Evolutionary conservation across 371 early-diverging fungal genomes (phyloP).

Genomic region (Smittium mucronatum): DNA sequence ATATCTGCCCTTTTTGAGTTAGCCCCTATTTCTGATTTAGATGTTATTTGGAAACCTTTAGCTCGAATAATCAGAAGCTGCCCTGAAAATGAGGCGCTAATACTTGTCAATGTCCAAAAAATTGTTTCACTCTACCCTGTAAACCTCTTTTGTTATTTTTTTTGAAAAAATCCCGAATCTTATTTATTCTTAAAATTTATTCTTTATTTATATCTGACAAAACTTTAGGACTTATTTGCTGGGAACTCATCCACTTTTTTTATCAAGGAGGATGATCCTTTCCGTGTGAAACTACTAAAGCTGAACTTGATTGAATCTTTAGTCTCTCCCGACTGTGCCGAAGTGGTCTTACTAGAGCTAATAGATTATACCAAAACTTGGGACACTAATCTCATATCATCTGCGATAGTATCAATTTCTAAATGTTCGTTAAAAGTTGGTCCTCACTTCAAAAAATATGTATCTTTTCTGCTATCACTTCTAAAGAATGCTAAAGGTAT

Average conservation of each 20-base stretch:
- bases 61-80: constrained; percentile 57
- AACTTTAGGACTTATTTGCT: neutral
- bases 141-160: constrained; percentile 43
- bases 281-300: constrained; percentile 64
- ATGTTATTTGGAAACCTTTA: constrained; percentile 54
- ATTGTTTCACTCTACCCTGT: constrained; percentile 58
- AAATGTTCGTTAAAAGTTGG: constrained; percentile 21
- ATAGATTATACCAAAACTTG: constrained; percentile 22
- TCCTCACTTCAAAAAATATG: constrained; percentile 17
- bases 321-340: constrained; percentile 23
- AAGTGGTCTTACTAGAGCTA: constrained; percentile 22
- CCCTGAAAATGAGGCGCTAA: constrained; percentile 64
- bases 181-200: too few relatives aligned
- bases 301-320: constrained; percentile 66
- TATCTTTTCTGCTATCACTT: constrained; percentile 19
- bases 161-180: too few relatives aligned
- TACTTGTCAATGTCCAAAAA: constrained; percentile 59
- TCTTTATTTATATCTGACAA: too few relatives aligned
- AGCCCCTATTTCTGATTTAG: constrained; percentile 48
- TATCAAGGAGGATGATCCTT: constrained; percentile 50
- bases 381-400: constrained; percentile 15
- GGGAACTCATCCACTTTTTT: neutral
- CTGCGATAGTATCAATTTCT: constrained; percentile 20
- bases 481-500: constrained; percentile 17
- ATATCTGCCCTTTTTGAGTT: constrained; percentile 57